These are phyloP conservation scores for Solanum chiquidenum DNA, from an alignment of 257 asterid species.

Conservation along the genomic window DNA sequence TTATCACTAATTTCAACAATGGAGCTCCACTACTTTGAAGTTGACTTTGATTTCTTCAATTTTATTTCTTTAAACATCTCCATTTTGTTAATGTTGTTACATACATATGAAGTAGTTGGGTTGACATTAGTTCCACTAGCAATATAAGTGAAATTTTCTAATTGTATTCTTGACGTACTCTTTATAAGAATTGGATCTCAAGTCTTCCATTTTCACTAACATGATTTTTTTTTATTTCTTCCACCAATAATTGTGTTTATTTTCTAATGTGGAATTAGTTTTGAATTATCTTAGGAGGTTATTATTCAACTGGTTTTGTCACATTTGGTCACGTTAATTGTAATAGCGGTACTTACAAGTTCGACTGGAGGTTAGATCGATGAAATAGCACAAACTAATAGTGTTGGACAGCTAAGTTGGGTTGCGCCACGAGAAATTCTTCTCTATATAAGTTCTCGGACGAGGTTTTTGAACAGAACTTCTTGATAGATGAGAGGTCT, in stretches of 20 bases:
- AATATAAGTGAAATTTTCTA: slow-evolving; percentile 13
- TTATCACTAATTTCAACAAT: slow-evolving; percentile 6
- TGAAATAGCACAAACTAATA: neutral
- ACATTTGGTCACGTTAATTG: neutral
- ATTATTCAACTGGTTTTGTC: neutral
- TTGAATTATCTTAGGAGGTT: neutral
- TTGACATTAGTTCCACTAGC: slow-evolving; percentile 9
- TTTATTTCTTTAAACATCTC: slow-evolving; percentile 43
- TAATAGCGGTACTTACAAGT: neutral
- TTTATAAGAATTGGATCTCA: slow-evolving; percentile 35
- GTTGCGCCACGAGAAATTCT: accelerated
- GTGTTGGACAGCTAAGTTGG: too few species aligned
- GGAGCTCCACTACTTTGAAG: slow-evolving; percentile 47
- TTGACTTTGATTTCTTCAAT: slow-evolving; percentile 64
- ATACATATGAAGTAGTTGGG: slow-evolving; percentile 33
- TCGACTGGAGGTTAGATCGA: neutral
- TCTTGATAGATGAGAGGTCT: too few species aligned
- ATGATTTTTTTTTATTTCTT: neutral
- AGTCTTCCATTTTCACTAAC: slow-evolving; percentile 28
- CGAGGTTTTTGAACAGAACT: neutral
- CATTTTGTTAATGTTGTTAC: slow-evolving; percentile 14
- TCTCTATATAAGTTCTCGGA: neutral
- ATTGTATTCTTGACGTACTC: slow-evolving; percentile 17
- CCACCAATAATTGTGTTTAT: neutral
- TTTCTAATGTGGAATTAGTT: neutral